These are phyloP conservation scores for Yamagishiella unicocca DNA, from an alignment of 139 green algal genomes.

Conservation along the genomic window DNA sequence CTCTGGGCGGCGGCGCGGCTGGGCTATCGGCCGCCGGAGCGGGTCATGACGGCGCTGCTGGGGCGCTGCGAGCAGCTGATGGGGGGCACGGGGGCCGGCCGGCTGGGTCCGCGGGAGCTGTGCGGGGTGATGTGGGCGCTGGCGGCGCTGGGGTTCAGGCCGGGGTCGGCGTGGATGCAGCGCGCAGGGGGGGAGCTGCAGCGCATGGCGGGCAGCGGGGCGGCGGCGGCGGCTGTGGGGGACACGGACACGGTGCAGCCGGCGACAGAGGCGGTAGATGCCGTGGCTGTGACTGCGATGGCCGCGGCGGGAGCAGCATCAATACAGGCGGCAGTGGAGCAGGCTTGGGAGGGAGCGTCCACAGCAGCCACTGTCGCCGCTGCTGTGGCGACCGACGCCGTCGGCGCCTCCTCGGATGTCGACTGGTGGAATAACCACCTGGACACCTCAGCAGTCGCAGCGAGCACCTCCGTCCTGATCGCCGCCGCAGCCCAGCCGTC, in stretches of 20 bases:
- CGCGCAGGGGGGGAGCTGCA: not conserved
- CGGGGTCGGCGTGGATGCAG: not conserved
- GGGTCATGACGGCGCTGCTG: not conserved
- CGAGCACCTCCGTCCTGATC: too few relatives aligned
- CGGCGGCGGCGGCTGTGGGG: not conserved
- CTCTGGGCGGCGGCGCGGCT: not conserved
- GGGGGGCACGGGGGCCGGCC: not conserved
- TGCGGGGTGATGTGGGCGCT: slow-evolving; percentile 16
- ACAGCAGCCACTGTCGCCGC: too few relatives aligned
- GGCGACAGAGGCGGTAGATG: not conserved
- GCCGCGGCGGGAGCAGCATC: not conserved
- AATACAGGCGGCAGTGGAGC: not conserved
- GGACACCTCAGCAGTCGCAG: not conserved
- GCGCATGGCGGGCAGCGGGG: not conserved
- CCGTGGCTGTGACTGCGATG: not conserved
- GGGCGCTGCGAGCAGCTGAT: not conserved
- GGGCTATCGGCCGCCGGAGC: slow-evolving; percentile 1
- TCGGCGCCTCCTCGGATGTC: too few relatives aligned
- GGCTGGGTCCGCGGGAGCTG: slow-evolving; percentile 19
- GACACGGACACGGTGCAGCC: too few relatives aligned
- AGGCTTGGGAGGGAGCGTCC: too few relatives aligned
- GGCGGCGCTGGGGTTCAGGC: slow-evolving; percentile 15
- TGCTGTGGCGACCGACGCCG: too few relatives aligned
- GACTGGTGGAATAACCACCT: slow-evolving; percentile 16
- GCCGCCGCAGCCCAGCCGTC: not conserved